Base-by-base conservation (phyloP, 176 grass and related monocot genomes). In the Thinopyrum elongatum region DNA sequence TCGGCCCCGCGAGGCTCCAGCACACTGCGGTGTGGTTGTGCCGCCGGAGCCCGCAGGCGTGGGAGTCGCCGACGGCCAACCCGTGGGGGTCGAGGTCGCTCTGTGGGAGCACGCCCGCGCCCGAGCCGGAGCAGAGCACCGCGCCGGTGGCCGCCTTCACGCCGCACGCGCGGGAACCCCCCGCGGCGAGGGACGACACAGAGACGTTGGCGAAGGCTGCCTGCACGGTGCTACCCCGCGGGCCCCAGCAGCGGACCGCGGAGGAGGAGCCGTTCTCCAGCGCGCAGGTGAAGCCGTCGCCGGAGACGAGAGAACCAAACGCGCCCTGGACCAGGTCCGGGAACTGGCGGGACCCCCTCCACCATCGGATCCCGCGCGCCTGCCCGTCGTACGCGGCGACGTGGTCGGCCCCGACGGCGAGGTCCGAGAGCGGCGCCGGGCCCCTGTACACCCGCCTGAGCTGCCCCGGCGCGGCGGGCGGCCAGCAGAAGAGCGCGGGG, bases 401-500 rank as follows among this genome's bases (percentile, higher is more conserved):
- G 25, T 98, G 92, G 68, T 35, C 39, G 12, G 72, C 87, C 3
- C 97, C 97, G 58, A 99, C 97, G 78, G 86, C 58, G 70, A 99
- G 86, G 30, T 86, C 86, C 0, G 26, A 0, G 26, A 96, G 60
- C 13, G 8, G 4, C 0, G 0, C 3, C 1, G 86, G 2, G 0
- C 90, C 90, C 46, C 77, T 79, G 87, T 96, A 99, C 27, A 99
- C 75, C 11, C 97, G 90, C 27, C 57, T 86, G 49, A 76, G 51
- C 7, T 14, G 22, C 0, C 0, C 35, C 5, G 57, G 36, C 0
- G 70, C 16, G 35, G 23, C 53, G 4, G 88, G 64, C 38, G 86
- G 76, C 97, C 97, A 99, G 84, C 97, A 99, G 81, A 96, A 94
- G 71, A 99, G 90, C 46, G 89, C 81, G 39, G 74, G 1, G 9